Evolutionary conservation across 2,329 filamentous ascomycete genomes (phyloP).

Genomic region (Phaeosphaeriaceae sp.): DNA sequence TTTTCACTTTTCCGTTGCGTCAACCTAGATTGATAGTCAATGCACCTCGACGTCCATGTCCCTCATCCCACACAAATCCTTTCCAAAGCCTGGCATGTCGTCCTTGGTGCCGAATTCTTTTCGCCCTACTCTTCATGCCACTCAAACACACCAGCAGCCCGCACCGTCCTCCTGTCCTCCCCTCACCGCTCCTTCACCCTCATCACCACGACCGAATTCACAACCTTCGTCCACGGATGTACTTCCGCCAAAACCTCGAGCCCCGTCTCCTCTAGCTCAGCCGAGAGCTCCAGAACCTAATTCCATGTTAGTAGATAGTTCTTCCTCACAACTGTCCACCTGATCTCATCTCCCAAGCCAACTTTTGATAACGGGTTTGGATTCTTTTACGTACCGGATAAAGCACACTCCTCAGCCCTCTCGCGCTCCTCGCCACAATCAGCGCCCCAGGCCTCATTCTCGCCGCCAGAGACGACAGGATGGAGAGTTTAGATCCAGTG

Average conservation of each 20-base stretch:
- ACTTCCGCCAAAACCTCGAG: constrained; percentile 54
- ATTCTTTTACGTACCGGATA: constrained; percentile 58
- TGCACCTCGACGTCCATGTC: too few species aligned
- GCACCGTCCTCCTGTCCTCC: not conserved
- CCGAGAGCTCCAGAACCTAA: constrained; percentile 51
- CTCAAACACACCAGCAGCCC: too few species aligned
- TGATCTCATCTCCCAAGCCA: too few species aligned
- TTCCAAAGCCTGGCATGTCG: too few species aligned
- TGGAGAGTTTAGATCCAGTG: constrained; percentile 51
- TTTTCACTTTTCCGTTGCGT: too few species aligned
- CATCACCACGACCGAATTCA: constrained; percentile 58
- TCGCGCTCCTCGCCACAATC: constrained; percentile 56
- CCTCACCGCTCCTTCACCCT: constrained; percentile 18
- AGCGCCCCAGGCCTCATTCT: constrained; percentile 54
- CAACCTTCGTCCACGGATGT: constrained; percentile 58
- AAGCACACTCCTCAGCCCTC: constrained; percentile 54
- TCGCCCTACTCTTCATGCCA: too few species aligned
- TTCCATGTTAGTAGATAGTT: too few species aligned
- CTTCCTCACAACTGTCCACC: too few species aligned
- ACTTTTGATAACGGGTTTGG: too few species aligned
- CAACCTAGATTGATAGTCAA: too few species aligned
- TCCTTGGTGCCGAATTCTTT: too few species aligned
- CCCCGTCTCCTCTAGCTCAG: constrained; percentile 33
- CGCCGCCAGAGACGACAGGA: constrained; percentile 47
- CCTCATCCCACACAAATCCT: too few species aligned